Conservation (phyloP, 371 early-diverging fungal species). For the Mucor velutinosus region DNA sequence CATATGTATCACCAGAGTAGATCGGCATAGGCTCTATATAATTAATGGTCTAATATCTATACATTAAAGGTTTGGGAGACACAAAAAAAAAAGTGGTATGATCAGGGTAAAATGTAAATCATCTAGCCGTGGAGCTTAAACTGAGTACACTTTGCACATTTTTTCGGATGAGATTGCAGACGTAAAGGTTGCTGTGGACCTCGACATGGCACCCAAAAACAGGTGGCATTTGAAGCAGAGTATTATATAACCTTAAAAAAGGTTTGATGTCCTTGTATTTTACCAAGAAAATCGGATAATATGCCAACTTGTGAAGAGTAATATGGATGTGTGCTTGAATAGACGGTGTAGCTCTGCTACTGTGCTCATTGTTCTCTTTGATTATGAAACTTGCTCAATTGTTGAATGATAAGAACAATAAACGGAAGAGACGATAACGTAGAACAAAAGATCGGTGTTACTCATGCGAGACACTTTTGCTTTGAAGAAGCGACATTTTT, state of each 20-base stretch:
- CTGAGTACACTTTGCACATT: not conserved
- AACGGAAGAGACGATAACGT: not conserved
- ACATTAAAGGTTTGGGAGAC: not conserved
- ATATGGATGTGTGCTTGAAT: no score
- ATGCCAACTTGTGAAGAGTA: no score
- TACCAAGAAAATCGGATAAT: not conserved
- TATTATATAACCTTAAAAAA: not conserved
- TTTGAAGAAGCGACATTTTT: not conserved
- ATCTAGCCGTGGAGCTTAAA: not conserved
- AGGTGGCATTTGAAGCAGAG: not conserved
- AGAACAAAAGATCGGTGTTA: slow-evolving; percentile 1
- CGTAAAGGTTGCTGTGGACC: not conserved
- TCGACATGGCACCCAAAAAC: not conserved
- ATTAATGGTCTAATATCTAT: not conserved
- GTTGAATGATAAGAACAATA: not conserved
- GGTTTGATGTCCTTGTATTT: not conserved
- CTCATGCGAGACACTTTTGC: not conserved
- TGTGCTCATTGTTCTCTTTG: not conserved
- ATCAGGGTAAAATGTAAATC: not conserved
- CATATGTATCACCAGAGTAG: not conserved
- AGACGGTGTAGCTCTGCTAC: not conserved
- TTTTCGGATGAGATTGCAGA: slow-evolving; percentile 3
- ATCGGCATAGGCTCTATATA: not conserved
- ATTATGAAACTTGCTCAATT: not conserved
- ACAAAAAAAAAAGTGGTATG: slow-evolving; percentile 10